These are phyloP conservation scores for Flaveria bidentis DNA, from an alignment of 129 eudicot genomes.

Conservation along the genomic window DNA sequence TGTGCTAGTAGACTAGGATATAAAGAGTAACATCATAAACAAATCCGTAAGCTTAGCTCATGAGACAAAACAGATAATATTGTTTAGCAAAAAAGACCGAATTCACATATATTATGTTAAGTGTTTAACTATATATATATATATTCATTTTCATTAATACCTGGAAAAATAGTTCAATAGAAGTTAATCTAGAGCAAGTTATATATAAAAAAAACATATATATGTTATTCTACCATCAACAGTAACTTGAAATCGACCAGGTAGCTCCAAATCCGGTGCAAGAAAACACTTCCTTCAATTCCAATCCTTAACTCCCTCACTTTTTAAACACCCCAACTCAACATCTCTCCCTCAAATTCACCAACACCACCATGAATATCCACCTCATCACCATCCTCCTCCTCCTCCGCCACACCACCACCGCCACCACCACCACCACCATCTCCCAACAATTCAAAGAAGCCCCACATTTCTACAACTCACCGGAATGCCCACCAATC, in stretches of 20 bases:
- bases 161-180: too few species aligned
- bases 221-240: not conserved
- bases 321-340: constrained; percentile 23
- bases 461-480: constrained; percentile 46
- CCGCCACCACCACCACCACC: constrained; percentile 13
- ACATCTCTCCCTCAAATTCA: constrained; percentile 21
- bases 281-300: constrained; percentile 27
- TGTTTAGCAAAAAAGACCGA: too few species aligned
- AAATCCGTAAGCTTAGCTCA: too few species aligned
- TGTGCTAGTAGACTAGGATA: too few species aligned
- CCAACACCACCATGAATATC: constrained; percentile 28
- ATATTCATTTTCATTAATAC: too few species aligned
- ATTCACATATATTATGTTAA: too few species aligned
- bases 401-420: constrained; percentile 14
- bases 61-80: too few species aligned
- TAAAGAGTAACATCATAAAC: too few species aligned
- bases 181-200: too few species aligned
- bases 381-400: constrained; percentile 28
- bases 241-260: constrained; percentile 20
- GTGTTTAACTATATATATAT: too few species aligned
- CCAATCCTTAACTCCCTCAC: constrained; percentile 14
- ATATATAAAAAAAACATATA: too few species aligned
- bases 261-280: constrained; percentile 5
- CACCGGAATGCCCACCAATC: constrained; percentile 32
- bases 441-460: constrained; percentile 42